A percentile compares a stretch with the other conserved stretches of the same genome.
phyloP scores from a whole-genome alignment of 768 basidiomycete species.

The Mrakia hoshinonis region DNA sequence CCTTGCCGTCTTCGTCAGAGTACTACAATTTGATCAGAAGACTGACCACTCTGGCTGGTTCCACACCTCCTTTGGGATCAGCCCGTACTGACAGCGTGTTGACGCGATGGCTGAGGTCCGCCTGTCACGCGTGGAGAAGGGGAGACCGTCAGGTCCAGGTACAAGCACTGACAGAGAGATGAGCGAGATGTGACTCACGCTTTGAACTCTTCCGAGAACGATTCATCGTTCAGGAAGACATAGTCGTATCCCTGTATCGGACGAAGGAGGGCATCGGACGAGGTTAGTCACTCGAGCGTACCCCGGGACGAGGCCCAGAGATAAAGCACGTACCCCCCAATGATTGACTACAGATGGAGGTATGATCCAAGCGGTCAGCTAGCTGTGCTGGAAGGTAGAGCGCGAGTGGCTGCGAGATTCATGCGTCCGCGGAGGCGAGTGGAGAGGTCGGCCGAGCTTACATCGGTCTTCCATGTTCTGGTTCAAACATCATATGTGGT shows the following conservation, averaged over 20 bases:
- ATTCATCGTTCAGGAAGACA: background rate
- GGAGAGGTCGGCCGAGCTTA: background rate
- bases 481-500: background rate
- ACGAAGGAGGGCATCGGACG: background rate
- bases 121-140: background rate
- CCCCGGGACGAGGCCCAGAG: no score
- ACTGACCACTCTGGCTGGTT: conserved; percentile 56
- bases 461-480: conserved; percentile 10
- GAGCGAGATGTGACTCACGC: background rate
- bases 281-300: background rate
- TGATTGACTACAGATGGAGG: conserved; percentile 11
- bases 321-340: background rate
- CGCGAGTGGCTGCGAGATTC: background rate
- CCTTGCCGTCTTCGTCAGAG: background rate
- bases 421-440: background rate
- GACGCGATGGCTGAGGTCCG: conserved; percentile 51
- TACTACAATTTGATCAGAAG: background rate
- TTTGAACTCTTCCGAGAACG: background rate
- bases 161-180: background rate
- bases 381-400: background rate
- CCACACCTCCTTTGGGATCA: conserved; percentile 58
- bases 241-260: background rate
- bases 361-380: no score
- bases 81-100: conserved; percentile 54
- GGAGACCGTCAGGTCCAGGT: background rate